A percentile compares a stretch with the other conserved stretches of the same genome.
These are phyloP conservation scores for Suhomyces taliae DNA, from an alignment of 1,139 yeast genomes.

Conservation along the genomic window DNA sequence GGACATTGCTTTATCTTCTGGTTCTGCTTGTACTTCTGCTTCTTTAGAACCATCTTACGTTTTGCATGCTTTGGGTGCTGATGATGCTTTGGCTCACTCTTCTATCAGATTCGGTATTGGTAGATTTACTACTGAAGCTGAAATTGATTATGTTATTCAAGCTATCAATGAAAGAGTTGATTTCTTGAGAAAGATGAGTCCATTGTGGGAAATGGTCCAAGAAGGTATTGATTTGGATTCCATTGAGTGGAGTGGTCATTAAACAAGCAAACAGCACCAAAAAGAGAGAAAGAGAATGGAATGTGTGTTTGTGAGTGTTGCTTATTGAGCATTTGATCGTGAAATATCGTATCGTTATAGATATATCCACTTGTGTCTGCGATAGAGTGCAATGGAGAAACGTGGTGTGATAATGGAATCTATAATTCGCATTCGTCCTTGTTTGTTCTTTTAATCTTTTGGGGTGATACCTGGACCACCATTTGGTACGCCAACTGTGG, in stretches of 20 bases:
- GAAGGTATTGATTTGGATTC: slow-evolving; percentile 94
- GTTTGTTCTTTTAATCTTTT: too few species aligned
- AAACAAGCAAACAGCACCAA: slow-evolving; percentile 4
- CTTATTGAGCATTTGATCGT: neutral
- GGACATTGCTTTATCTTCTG: slow-evolving; percentile 93
- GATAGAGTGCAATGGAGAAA: too few species aligned
- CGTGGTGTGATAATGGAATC: too few species aligned
- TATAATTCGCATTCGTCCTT: too few species aligned
- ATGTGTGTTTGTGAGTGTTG: too few species aligned
- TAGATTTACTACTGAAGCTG: slow-evolving; percentile 94
- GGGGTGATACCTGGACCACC: too few species aligned
- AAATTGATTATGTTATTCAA: slow-evolving; percentile 86
- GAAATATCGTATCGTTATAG: neutral
- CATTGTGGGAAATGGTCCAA: slow-evolving; percentile 99
- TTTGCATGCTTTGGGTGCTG: slow-evolving; percentile 94
- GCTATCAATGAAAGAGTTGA: slow-evolving; percentile 89
- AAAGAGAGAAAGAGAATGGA: too few species aligned
- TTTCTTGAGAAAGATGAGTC: slow-evolving; percentile 88
- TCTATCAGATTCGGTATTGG: slow-evolving; percentile 97
- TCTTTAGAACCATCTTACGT: slow-evolving; percentile 97
- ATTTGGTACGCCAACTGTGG: neutral
- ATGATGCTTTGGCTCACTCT: slow-evolving; percentile 97
- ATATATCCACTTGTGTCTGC: neutral
- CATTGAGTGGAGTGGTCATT: slow-evolving; percentile 98
- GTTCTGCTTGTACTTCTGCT: slow-evolving; percentile 99